Percentiles rank a stretch among this genome's conserved stretches.
Conservation (phyloP, 192 early-diverging fungal species). For the Radiomyces spectabilis region DNA sequence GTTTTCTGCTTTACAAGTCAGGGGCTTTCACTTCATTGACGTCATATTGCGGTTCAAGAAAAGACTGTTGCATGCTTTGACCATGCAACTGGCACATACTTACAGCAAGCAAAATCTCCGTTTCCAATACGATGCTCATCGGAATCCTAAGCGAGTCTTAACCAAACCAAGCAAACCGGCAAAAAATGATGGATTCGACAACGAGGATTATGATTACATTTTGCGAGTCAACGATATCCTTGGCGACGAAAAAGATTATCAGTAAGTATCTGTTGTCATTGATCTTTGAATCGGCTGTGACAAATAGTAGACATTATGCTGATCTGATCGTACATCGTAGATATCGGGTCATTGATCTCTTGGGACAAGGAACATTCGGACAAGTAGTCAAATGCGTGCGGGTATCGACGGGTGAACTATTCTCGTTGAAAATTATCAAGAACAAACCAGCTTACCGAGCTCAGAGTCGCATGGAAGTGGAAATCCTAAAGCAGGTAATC, state of each 20-base stretch:
- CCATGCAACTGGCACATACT: slow-evolving; percentile 20
- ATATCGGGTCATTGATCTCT: slow-evolving; percentile 85
- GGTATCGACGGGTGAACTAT: slow-evolving; percentile 78
- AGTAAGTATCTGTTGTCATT: slow-evolving; percentile 40
- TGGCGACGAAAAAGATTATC: slow-evolving; percentile 82
- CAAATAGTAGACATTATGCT: too few species aligned
- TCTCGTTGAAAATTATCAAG: slow-evolving; percentile 97
- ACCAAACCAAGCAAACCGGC: slow-evolving; percentile 90
- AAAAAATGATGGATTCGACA: slow-evolving; percentile 90
- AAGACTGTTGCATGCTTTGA: too few species aligned
- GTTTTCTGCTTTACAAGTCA: too few species aligned
- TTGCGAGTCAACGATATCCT: slow-evolving; percentile 95
- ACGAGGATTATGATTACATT: slow-evolving; percentile 94
- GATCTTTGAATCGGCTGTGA: too few species aligned
- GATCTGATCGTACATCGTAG: too few species aligned
- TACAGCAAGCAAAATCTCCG: slow-evolving; percentile 71
- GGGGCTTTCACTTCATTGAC: too few species aligned
- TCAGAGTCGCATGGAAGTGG: slow-evolving; percentile 93
- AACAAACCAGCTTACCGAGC: slow-evolving; percentile 95
- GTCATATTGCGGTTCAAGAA: too few species aligned
- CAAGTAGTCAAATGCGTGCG: slow-evolving; percentile 96
- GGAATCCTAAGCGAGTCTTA: slow-evolving; percentile 83
- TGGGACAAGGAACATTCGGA: slow-evolving; percentile 97
- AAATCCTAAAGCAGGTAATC: slow-evolving; percentile 81
- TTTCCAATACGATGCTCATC: slow-evolving; percentile 69